Evolutionary conservation across 495 filamentous ascomycete species (phyloP), one percentile per base, ranked within the genome.

Genomic region (Podospora fimiseda): DNA sequence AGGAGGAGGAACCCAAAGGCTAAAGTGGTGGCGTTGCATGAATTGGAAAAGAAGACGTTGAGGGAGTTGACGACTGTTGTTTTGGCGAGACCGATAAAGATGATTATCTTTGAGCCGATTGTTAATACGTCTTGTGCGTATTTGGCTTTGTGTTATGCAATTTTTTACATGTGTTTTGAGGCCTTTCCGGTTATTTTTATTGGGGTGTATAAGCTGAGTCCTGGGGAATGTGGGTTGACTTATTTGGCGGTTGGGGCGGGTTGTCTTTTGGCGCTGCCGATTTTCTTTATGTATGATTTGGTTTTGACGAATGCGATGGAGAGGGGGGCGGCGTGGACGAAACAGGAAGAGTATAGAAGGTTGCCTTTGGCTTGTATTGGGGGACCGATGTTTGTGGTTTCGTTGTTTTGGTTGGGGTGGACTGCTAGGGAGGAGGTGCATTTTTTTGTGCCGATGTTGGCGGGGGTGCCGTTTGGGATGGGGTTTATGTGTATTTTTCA

Each of bases 101-200:
- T 74, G 71, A 63, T 73, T 24, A 23, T 69, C n/a, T 60, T 63
- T 16, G 71, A 75, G 57, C 66, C 67, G 19, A 69, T 74, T 38
- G 70, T 90, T 16, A 74, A 80, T 20, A 77, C 84, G 30, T 80
- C 74, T 1, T 87, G 83, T 36, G 65, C 88, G 9, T 90, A 88
- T 65, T 74, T 89, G 1, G 75, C 83, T 0, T 67, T 88, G 2
- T 75, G 81, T 13, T 90, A 89, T 62, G 80, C 79, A 6, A 85
- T 90, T 27, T 90, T 91, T 56, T 89, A 88, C 64, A 80, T 89
- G 59, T 85, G 77, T 53, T 87, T 89, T 56, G 78, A 85, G 48
- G 77, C 80, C 3, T 87, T 78, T 59, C 83, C 83, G 0, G 72
- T 87, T 13, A 85, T 86, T 48, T 86, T 82, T 62, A 60, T 77